These are phyloP conservation scores for Polyporus tsugae DNA, from an alignment of 1,284 basidiomycete species.

Conservation along the genomic window DNA sequence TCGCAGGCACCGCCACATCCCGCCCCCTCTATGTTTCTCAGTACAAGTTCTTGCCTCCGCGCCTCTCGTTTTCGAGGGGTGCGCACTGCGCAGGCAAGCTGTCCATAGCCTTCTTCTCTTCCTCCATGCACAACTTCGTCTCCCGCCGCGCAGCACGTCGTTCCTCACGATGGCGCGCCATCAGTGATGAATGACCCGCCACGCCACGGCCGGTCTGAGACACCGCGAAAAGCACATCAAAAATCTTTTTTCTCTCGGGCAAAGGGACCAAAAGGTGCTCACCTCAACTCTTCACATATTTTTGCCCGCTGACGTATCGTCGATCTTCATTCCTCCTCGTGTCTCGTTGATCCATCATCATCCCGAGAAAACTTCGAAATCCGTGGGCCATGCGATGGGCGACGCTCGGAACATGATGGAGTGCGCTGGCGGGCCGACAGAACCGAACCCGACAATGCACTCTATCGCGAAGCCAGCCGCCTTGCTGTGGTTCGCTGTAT, in stretches of 20 bases:
- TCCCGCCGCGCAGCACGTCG: neutral
- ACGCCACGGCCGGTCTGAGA: neutral
- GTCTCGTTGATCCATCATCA: neutral
- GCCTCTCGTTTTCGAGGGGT: neutral
- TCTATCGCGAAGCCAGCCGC: neutral
- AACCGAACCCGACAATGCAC: conserved; percentile 2
- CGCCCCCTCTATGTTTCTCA: neutral
- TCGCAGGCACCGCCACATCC: neutral
- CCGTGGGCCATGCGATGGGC: neutral
- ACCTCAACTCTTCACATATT: conserved; percentile 1
- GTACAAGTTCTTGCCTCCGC: neutral
- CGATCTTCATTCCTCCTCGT: neutral
- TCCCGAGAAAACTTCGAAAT: neutral
- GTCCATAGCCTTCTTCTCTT: neutral
- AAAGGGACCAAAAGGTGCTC: neutral
- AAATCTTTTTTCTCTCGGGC: neutral
- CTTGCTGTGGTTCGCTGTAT: neutral
- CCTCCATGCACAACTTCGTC: neutral
- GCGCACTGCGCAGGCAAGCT: conserved; percentile 1
- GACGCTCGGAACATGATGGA: neutral
- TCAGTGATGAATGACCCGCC: neutral
- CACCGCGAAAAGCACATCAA: neutral
- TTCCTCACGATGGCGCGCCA: neutral
- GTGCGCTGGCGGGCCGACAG: neutral
- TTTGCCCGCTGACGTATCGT: conserved; percentile 2